These are phyloP conservation scores for Artemisia annua DNA, from an alignment of 129 eudicot species.

Conservation along the genomic window DNA sequence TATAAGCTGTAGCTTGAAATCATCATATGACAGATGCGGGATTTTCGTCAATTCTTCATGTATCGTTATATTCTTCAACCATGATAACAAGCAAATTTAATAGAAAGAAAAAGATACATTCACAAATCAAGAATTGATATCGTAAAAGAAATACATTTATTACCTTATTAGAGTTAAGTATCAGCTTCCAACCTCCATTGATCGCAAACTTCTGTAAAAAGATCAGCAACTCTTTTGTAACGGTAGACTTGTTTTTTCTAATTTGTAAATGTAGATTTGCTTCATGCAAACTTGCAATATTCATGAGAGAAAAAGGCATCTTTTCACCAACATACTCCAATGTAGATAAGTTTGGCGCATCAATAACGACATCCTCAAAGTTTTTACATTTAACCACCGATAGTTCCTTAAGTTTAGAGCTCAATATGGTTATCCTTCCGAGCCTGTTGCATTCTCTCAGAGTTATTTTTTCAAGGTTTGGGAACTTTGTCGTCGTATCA, in stretches of 20 bases:
- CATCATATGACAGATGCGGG: constrained; percentile 8
- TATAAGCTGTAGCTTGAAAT: constrained; percentile 39
- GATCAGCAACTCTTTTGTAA: constrained; percentile 9
- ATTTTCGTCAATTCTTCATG: constrained; percentile 41
- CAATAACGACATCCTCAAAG: constrained; percentile 29
- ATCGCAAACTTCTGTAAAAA: constrained; percentile 32
- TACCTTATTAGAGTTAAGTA: constrained; percentile 49
- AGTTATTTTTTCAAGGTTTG: constrained; percentile 48
- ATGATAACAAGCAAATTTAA: constrained; percentile 4
- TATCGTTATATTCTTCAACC: constrained; percentile 42
- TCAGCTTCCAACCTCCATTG: constrained; percentile 40
- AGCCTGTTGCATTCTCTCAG: constrained; percentile 41
- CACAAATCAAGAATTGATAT: not conserved
- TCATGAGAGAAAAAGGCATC: constrained; percentile 45
- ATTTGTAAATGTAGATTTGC: constrained; percentile 37
- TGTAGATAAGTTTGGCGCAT: constrained; percentile 49
- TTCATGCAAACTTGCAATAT: constrained; percentile 31
- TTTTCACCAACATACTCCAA: constrained; percentile 52
- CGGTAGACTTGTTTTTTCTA: not conserved
- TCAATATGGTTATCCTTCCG: constrained; percentile 37
- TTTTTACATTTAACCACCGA: constrained; percentile 38
- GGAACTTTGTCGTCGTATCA: constrained; percentile 28
- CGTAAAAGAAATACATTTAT: not conserved
- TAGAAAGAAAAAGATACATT: not conserved
- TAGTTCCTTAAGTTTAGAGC: constrained; percentile 43